Base-by-base conservation (phyloP, 177 flowering plant genomes). In the Vitis hybrid region DNA sequence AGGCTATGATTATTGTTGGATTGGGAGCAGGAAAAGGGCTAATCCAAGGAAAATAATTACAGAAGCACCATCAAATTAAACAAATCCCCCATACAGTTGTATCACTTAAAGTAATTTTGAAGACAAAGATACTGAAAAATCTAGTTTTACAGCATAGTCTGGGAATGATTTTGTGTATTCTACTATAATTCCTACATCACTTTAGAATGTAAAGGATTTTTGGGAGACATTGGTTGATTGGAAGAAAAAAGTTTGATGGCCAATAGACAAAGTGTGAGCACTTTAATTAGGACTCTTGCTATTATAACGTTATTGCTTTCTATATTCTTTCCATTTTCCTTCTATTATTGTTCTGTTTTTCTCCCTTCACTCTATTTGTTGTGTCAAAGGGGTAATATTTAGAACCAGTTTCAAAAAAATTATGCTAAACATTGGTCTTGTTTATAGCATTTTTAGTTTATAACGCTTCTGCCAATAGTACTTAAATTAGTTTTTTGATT, bases 231-330 rank as follows among this genome's bases (percentile, higher is more conserved):
- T 86, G 70, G 68, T 86, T 68, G 86, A 81, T 64, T 19, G 51
- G 26, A 76, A 70, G 72, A 72, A 84, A 62, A 84, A 81, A 53
- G 83, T 86, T 64, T 84, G 85, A 84, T 86, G 90, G 90, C 87
- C 90, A 59, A 16, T 72, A 70, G 90, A 86, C 63, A 62, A 74
- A 18, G 72, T 5, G 90, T 86, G 63, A 78, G 82, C 75, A 53
- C 14, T 51, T 58, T 1, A 18, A 18, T 18, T 18, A 63, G 22
- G 22, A 1, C 22, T 20, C 22, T 20, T 20, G 22, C 22, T 18
- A 18, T 18, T 18, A 18, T 18, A 18, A 18, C 18, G 18, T 18
- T 18, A 0, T 18, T 18, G 18, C 18, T 18, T 18, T 20, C 29
- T 26, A 26, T 26, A 2, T 26, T 26, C 29, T 26, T 26, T 26